Evolutionary conservation across 352 stramenopile genomes (phyloP), one percentile per base, ranked within the genome.

Genomic region (Phytopythium vexans): DNA sequence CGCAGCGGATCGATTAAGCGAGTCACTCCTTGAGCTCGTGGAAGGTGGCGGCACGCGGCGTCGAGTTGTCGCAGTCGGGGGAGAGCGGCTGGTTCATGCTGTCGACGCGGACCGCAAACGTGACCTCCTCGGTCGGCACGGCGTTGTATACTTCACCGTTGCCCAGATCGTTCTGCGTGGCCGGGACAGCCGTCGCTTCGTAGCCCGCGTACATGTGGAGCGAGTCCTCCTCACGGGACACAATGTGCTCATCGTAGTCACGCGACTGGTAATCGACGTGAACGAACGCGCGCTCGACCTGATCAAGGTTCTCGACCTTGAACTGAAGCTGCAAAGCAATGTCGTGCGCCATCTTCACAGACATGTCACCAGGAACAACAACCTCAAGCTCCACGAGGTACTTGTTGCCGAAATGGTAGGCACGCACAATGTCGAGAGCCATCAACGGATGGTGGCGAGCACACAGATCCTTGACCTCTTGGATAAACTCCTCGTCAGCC

Each of bases 351-450:
- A 94, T 75, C 60, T 93, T 89, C 14, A 98, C 72, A 1, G 89
- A 82, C 60, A 96, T 98, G 21, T 95, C 72, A 11, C 69, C 70
- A 0, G 92, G 90, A 43, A 98, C 75, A 1, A 98, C 88, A 33
- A 98, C 86, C 59, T 98, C 93, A 3, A 98, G 53, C 72, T 98
- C 93, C 0, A 98, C 92, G 36, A 98, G 74, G 62, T 97, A 98
- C 60, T 97, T 96, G 16, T 83, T 87, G 49, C 92, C 94, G 65
- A 98, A 98, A 63, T 98, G 91, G 64, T 98, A 98, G 12, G 85
- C 85, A 15, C 81, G 81, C 12, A 92, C 66, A 43, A 96, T 94
- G 68, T 98, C 94, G 9, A 97, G 80, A 35, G 67, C 58, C 61
- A 98, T 89, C 40, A 59, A 56, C 8, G 59, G 47, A 53, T 93